These are phyloP conservation scores for Arctostaphylos glauca DNA, from an alignment of 148 eudicot species.

Conservation along the genomic window DNA sequence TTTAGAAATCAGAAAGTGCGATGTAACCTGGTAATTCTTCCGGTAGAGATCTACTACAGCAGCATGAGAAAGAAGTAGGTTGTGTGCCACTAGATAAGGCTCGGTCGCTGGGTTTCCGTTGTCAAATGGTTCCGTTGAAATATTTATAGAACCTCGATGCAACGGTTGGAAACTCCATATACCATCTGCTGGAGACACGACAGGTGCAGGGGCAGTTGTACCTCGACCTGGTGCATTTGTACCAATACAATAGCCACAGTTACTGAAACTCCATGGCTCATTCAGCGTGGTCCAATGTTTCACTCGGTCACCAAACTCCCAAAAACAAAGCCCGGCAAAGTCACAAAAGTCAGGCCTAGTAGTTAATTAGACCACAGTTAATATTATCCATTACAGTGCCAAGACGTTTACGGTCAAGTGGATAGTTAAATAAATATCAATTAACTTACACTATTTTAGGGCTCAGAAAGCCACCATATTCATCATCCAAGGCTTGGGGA, in stretches of 20 bases:
- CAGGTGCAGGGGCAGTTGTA: neutral
- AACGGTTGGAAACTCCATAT: neutral
- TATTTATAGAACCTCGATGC: neutral
- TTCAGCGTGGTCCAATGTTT: conserved; percentile 59
- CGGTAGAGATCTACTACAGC: conserved; percentile 40
- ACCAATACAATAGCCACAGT: conserved; percentile 21
- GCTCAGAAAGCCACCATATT: conserved; percentile 44
- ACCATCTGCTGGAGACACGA: neutral
- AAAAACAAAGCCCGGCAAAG: conserved; percentile 46
- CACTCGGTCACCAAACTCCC: conserved; percentile 44
- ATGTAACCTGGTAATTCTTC: conserved; percentile 34
- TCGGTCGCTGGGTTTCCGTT: conserved; percentile 33
- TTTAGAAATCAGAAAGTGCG: too few relatives aligned
- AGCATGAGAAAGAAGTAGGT: conserved; percentile 57
- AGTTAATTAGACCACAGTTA: neutral
- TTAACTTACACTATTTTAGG: conserved; percentile 36
- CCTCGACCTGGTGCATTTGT: conserved; percentile 40
- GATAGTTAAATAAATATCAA: neutral
- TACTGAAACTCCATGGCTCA: conserved; percentile 37
- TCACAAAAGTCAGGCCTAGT: conserved; percentile 44
- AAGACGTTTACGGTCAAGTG: too few relatives aligned
- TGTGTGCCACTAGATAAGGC: conserved; percentile 44
- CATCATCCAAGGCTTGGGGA: conserved; percentile 44
- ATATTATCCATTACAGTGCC: neutral
- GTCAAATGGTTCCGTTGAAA: conserved; percentile 12